Percentiles rank a stretch among this genome's conserved stretches.
Conservation (phyloP, 441 rosid genomes). For the Jatropha multifida region DNA sequence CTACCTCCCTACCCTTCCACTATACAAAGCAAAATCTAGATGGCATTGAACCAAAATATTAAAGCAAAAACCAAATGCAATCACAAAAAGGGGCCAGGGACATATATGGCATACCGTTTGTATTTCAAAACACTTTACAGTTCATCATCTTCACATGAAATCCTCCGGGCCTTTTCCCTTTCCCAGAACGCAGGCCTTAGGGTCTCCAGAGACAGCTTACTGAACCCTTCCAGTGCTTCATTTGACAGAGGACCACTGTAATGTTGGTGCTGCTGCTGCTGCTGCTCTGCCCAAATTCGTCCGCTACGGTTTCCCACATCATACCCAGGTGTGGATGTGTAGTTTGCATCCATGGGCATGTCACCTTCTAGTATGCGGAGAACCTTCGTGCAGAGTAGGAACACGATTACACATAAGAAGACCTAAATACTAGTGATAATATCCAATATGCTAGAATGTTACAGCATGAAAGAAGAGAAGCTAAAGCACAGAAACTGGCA, state of each 20-base stretch:
- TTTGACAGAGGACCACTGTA: constrained; percentile 45
- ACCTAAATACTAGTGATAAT: background rate
- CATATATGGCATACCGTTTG: constrained; percentile 12
- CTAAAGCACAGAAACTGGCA: background rate
- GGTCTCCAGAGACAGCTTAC: constrained; percentile 54
- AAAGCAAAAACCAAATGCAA: constrained; percentile 5
- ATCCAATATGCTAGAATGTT: background rate
- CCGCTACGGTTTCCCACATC: constrained; percentile 84
- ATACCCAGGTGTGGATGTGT: constrained; percentile 62
- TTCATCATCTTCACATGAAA: constrained; percentile 34
- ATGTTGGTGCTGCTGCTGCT: constrained; percentile 38
- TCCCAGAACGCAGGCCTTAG: constrained; percentile 34
- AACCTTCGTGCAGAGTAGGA: constrained; percentile 46
- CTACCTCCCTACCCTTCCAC: constrained; percentile 28
- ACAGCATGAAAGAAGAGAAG: background rate
- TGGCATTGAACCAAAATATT: constrained; percentile 23
- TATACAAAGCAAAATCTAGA: constrained; percentile 42
- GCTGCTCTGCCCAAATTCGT: constrained; percentile 61
- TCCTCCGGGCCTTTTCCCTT: constrained; percentile 46
- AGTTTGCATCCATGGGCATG: constrained; percentile 65
- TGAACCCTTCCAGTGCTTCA: constrained; percentile 57
- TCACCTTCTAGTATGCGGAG: constrained; percentile 95
- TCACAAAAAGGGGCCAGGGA: constrained; percentile 11
- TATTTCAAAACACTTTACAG: constrained; percentile 19
- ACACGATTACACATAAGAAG: background rate